Evolutionary conservation across 2,329 filamentous ascomycete species (phyloP), one percentile per base, ranked within the genome.

Genomic region (Ascochyta koolunga): DNA sequence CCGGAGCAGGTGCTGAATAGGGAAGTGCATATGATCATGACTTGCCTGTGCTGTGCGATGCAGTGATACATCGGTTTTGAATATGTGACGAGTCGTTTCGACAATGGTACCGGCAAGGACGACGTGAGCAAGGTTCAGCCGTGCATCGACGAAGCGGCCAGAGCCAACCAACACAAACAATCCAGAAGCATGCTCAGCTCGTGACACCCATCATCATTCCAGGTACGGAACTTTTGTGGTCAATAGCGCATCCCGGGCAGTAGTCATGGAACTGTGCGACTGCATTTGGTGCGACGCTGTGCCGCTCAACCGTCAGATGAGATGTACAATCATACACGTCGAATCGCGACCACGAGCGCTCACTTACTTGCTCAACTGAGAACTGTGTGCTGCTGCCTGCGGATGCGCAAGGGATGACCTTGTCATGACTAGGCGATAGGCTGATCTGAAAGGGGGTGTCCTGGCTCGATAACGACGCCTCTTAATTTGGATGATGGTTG

Each of bases 401-500:
- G 35, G 16, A 18, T 36, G 40, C 31, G 33, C 13, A 27, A 42
- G 24, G 43, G 42, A 4, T 36, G 42, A 53, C 50, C 50, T 38
- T 47, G 43, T 36, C 16, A 2, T 8, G 35, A 13, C 8, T 21
- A 15, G 22, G 16, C 35, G 43, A 47, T 42, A 50, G 47, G 58
- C 41, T 41, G 16, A 39, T 35, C 41, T 54, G 44, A 39, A 49
- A 54, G 56, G 41, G 53, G 50, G 37, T 56, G 52, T 47, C 50
- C 55, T 41, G 46, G 50, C 43, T 45, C 5, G 41, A 54, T 43
- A 32, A 49, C 32, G 42, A 59, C 62, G 62, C 60, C 59, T 59
- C 59, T 56, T 64, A 59, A 61, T 62, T 51, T 63, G 44, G 46
- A 46, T 40, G 36, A 24, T 42, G 10, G 21, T 41, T 32, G 38